A percentile compares a stretch with the other conserved stretches of the same genome.
These are phyloP conservation scores for Linum lewisii DNA, from an alignment of 345 rosid species.

Conservation along the genomic window DNA sequence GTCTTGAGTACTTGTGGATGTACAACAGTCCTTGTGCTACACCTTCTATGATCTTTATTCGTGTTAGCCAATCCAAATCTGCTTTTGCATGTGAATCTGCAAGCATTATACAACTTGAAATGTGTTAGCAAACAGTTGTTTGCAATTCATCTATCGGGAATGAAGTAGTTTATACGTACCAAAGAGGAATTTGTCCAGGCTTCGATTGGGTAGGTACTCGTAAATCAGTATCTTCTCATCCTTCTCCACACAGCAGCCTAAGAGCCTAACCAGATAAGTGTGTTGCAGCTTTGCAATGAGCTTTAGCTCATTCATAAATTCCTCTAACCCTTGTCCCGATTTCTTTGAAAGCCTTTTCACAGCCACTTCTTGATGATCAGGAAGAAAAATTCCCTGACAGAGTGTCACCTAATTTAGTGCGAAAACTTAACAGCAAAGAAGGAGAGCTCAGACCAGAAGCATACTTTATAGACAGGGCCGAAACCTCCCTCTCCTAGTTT, in stretches of 20 bases:
- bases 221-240: background rate
- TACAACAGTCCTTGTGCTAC: constrained; percentile 2
- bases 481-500: no score
- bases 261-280: background rate
- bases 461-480: no score
- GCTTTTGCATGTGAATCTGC: background rate
- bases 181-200: background rate
- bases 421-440: no score
- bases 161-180: background rate
- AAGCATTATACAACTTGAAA: background rate
- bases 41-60: background rate
- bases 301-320: background rate
- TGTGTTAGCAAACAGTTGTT: background rate
- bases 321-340: constrained; percentile 1
- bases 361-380: background rate
- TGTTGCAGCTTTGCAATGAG: background rate
- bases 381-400: no score
- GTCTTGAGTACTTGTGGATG: background rate
- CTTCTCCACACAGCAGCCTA: background rate
- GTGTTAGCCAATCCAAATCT: background rate
- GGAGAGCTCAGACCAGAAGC: no score
- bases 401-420: no score
- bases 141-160: background rate
- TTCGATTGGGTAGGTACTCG: background rate
- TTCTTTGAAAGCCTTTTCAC: background rate